A percentile compares a stretch with the other conserved stretches of the same genome.
Evolutionary conservation across 177 flowering plant species (phyloP).

Genomic region (Tripterygium wilfordii): DNA sequence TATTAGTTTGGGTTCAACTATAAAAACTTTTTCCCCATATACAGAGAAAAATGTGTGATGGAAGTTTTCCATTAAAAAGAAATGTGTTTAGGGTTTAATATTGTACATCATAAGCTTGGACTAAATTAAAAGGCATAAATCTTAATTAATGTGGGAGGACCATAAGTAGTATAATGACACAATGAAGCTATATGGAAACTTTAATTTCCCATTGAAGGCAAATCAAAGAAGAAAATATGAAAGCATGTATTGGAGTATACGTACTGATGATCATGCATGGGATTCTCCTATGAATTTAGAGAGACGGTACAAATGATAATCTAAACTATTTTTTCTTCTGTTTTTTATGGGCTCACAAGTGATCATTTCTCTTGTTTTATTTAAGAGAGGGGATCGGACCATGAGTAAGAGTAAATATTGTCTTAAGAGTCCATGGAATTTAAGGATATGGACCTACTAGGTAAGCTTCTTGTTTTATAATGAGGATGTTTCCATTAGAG

Average conservation of each 20-base stretch:
- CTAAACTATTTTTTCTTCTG: too few relatives aligned
- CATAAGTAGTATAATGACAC: too few relatives aligned
- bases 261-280: constrained; percentile 26
- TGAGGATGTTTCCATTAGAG: constrained; percentile 14
- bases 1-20: neutral
- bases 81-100: too few relatives aligned
- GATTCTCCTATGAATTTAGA: constrained; percentile 7
- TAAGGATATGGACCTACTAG: constrained; percentile 12
- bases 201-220: neutral
- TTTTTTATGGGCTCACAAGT: too few relatives aligned
- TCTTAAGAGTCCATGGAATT: constrained; percentile 12
- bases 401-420: constrained; percentile 7
- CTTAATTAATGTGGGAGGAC: too few relatives aligned
- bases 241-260: constrained; percentile 17
- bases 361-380: too few relatives aligned
- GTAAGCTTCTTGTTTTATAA: constrained; percentile 3
- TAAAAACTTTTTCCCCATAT: too few relatives aligned
- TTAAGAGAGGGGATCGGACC: too few relatives aligned
- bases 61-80: too few relatives aligned
- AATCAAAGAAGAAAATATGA: neutral
- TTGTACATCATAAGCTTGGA: too few relatives aligned
- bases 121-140: too few relatives aligned
- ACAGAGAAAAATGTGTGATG: too few relatives aligned
- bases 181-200: neutral
- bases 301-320: neutral